Base-by-base conservation (phyloP, 73 alveolate species). In the Symbiodinium natans region DNA sequence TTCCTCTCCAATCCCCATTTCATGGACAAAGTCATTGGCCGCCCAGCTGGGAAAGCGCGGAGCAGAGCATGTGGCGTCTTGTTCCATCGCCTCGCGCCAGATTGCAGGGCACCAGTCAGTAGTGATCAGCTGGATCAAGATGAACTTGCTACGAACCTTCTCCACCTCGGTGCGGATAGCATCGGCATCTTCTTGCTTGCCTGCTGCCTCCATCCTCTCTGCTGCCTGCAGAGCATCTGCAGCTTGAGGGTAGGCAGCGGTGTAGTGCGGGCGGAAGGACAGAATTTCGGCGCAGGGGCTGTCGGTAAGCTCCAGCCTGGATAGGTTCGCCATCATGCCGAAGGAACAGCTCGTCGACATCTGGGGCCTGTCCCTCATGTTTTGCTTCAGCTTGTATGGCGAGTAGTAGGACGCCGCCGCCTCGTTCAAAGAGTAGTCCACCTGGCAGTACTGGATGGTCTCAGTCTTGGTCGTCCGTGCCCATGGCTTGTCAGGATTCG, bases 371-470 rank as follows among this genome's bases (percentile, higher is more conserved):
- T 41, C 82, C 31, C 11, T 33, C 93, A 86, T 86, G 93, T 82
- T 86, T 27, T 2, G 46, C 82, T 86, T 86, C 56, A 86, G 48
- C 93, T 86, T 86, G 82, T 86, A 86, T 21, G 93, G 93, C 29
- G 93, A 86, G 93, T 48, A 86, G 93, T 86, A 86, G 36, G 56
- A n/a, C 17, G 93, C 93, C 10, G 82, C 93, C 6, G 93, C 41
- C 82, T 85, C 93, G 39, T 31, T 36, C 93, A 85, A 85, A 17
- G 82, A 48, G 8, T 52, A 38, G 25, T 41, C 41, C 56, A 80
- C 36, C 27, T 25, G 15, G 40, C 34, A 73, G 40, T 73, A n/a
- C 36, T 73, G 36, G 38, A 36, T 29, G 33, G 10, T 68, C 33
- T 25, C 33, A 21, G 27, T 68, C 38, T 68, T 68, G 38, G 27